Conservation (phyloP, 306 rosid species). For the Dicorynia guianensis region DNA sequence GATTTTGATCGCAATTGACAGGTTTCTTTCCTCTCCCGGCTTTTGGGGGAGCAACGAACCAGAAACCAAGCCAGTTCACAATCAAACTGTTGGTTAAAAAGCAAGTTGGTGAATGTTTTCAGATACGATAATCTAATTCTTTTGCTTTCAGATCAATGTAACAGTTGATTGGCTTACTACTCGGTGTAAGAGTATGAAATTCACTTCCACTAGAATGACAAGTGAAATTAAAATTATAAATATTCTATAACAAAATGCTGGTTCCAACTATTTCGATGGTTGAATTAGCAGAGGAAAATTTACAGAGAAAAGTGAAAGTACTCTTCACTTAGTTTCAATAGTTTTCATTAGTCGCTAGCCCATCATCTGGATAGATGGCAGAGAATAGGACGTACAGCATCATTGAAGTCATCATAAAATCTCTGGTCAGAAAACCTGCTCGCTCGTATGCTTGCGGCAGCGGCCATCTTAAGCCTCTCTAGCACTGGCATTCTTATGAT, state of each 20-base stretch:
- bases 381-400: slow-evolving; percentile 66
- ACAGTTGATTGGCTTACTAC: slow-evolving; percentile 8
- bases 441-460: slow-evolving; percentile 86
- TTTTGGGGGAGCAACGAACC: too few relatives aligned
- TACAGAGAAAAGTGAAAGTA: slow-evolving; percentile 17
- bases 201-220: background rate
- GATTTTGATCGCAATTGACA: too few relatives aligned
- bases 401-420: slow-evolving; percentile 82
- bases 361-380: slow-evolving; percentile 44
- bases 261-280: background rate
- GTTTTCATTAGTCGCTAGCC: slow-evolving; percentile 8
- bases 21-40: too few relatives aligned
- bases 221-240: background rate
- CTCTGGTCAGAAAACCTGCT: slow-evolving; percentile 83
- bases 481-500: slow-evolving; percentile 66
- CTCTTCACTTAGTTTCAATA: slow-evolving; percentile 23
- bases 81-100: too few relatives aligned
- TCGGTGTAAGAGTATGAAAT: background rate
- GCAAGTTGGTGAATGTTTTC: too few relatives aligned
- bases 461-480: slow-evolving; percentile 79
- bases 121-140: too few relatives aligned
- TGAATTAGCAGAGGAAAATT: background rate
- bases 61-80: too few relatives aligned
- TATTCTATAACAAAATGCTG: slow-evolving; percentile 12
- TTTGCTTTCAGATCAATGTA: background rate